Base-by-base conservation (phyloP, 139 green algal species). In the Deuterostichococcus epilithicus region DNA sequence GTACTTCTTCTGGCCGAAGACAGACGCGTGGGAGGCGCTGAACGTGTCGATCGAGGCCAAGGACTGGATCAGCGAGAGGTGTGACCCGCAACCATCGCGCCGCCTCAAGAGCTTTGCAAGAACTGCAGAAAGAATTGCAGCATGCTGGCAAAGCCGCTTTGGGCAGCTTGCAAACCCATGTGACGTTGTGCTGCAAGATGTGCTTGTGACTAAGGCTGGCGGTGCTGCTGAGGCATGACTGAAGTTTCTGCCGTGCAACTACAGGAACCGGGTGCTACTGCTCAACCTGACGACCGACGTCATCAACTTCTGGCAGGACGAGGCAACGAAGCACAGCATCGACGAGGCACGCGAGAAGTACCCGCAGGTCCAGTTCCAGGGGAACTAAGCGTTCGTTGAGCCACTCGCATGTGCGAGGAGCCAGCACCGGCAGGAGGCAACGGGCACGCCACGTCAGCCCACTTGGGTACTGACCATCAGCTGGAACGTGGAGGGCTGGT, bases 281-380 rank as follows among this genome's bases (percentile, higher is more conserved):
- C 87, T 97, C 42, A 97, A 97, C 82, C 80, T 82, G 35, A 75
- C 82, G 30, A 96, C 92, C 4, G 84, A 96, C 85, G 87, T 88
- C 35, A 97, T 97, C 82, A 97, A 96, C 90, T 94, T 89, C 81
- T 97, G 94, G 94, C 90, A 95, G 84, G 82, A 93, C n/a, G 90
- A 91, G 58, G 74, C 76, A 20, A 63, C 66, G 25, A 92, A 90
- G 82, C 88, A 87, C 75, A 84, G 82, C 23, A 72, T 95, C 37
- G 85, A 89, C 23, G 84, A 95, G 72, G 92, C 90, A 2, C 88
- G 83, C 38, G 77, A 79, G 20, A 73, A 78, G 32, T 97, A 96
- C 86, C 83, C 88, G 8, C 86, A 97, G 76, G 91, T 87, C 86
- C 59, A 72, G 18, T 97, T 97, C 76, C 77, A 86, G 58, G 81